These are phyloP conservation scores for Pseudogymnoascus sp. DNA, from an alignment of 2,329 filamentous ascomycete genomes.

Conservation along the genomic window DNA sequence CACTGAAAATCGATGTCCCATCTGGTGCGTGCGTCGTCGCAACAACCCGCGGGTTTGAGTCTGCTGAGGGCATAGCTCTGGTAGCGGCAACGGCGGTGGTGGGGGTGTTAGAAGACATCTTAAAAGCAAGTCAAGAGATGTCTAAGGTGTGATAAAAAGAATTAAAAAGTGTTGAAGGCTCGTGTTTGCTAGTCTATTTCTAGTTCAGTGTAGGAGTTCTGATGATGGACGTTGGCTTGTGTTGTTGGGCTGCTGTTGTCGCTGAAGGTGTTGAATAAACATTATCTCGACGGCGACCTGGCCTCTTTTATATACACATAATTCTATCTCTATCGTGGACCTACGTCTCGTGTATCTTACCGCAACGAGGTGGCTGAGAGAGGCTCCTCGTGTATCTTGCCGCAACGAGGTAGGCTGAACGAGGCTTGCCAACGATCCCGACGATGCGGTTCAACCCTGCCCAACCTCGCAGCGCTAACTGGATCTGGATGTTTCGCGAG, in stretches of 20 bases:
- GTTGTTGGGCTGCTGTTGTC: neutral
- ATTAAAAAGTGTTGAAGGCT: neutral
- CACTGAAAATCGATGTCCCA: constrained; percentile 29
- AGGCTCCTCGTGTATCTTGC: neutral
- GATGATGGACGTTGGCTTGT: neutral
- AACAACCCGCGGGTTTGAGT: constrained; percentile 24
- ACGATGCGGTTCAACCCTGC: neutral
- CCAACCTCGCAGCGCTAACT: neutral
- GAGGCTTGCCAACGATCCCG: neutral
- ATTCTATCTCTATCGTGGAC: neutral
- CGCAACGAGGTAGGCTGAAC: neutral
- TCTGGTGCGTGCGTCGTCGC: constrained; percentile 26
- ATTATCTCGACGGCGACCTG: neutral
- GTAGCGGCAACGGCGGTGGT: neutral
- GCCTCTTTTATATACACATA: neutral
- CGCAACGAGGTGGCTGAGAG: neutral
- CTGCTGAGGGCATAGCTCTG: neutral
- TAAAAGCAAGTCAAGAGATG: neutral
- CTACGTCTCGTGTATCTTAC: neutral
- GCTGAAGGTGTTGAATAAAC: neutral
- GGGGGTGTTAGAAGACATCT: neutral
- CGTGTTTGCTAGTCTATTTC: neutral
- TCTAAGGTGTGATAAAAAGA: neutral
- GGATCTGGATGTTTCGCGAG: neutral
- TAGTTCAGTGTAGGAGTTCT: neutral